Evolutionary conservation across 1,284 basidiomycete genomes (phyloP).

Genomic region (Microbotryomycetes sp.): DNA sequence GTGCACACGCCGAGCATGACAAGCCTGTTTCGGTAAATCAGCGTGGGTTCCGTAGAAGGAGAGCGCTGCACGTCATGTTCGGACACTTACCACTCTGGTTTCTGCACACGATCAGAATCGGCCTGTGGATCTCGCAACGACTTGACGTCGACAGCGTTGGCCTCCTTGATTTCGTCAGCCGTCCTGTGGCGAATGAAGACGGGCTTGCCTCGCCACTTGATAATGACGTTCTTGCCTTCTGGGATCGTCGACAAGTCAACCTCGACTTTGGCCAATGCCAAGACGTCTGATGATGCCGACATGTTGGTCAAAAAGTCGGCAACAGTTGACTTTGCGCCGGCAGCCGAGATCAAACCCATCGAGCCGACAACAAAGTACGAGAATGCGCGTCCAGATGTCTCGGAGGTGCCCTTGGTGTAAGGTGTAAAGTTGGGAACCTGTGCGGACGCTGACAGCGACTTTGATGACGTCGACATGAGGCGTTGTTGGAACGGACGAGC

Average conservation of each 20-base stretch:
- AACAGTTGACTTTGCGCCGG: conserved; percentile 87
- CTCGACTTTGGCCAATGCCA: conserved; percentile 97
- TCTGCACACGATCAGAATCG: conserved; percentile 81
- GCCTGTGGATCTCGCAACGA: conserved; percentile 83
- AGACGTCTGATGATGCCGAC: conserved; percentile 94
- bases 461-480: conserved; percentile 51
- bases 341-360: conserved; percentile 87
- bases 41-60: neutral
- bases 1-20: conserved; percentile 93
- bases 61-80: neutral
- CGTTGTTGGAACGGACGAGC: conserved; percentile 55
- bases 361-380: conserved; percentile 98
- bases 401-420: conserved; percentile 64
- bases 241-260: conserved; percentile 86
- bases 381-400: conserved; percentile 68
- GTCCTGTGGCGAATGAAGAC: conserved; percentile 99
- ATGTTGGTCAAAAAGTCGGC: conserved; percentile 93
- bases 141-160: conserved; percentile 76
- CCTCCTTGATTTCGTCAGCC: conserved; percentile 84
- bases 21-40: conserved; percentile 44
- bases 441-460: conserved; percentile 43
- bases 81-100: conserved; percentile 78
- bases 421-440: conserved; percentile 72
- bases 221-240: conserved; percentile 93
- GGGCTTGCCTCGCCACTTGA: conserved; percentile 99